A percentile compares a stretch with the other conserved stretches of the same genome.
These are phyloP conservation scores for Rhodosporidiobolus odoratus DNA, from an alignment of 768 basidiomycete genomes.

Conservation along the genomic window DNA sequence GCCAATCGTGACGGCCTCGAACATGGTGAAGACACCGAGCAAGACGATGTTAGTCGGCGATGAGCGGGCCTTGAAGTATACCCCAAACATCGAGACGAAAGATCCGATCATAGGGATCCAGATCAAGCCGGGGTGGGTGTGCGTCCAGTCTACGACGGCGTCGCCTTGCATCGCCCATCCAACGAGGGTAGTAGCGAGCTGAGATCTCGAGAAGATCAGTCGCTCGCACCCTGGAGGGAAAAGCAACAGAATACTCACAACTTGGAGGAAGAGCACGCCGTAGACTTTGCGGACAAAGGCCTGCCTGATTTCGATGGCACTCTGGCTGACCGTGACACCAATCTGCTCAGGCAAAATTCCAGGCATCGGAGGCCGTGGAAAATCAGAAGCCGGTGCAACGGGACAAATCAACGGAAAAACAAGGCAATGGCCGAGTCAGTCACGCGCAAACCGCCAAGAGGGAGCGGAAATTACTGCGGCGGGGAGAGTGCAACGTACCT, in stretches of 20 bases:
- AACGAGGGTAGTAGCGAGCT: constrained; percentile 67
- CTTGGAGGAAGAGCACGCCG: constrained; percentile 61
- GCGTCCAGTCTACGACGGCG: constrained; percentile 53
- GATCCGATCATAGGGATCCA: constrained; percentile 43
- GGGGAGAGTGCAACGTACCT: constrained; percentile 53
- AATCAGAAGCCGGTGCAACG: too few species aligned
- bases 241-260: constrained; percentile 49
- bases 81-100: constrained; percentile 68
- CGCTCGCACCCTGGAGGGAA: not conserved
- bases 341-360: constrained; percentile 24
- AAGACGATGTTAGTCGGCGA: constrained; percentile 82
- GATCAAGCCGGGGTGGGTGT: constrained; percentile 34
- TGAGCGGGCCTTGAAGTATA: constrained; percentile 89
- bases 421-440: too few species aligned
- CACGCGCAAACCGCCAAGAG: too few species aligned
- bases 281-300: constrained; percentile 77
- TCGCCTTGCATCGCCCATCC: constrained; percentile 55
- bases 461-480: too few species aligned
- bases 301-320: constrained; percentile 60
- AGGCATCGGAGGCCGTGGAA: too few species aligned
- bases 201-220: constrained; percentile 67
- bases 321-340: constrained; percentile 33
- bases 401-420: too few species aligned
- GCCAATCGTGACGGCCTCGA: constrained; percentile 90
- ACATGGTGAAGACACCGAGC: constrained; percentile 75